phyloP scores from a whole-genome alignment of 2,329 filamentous ascomycete genomes.

The Phialophora expanda region DNA sequence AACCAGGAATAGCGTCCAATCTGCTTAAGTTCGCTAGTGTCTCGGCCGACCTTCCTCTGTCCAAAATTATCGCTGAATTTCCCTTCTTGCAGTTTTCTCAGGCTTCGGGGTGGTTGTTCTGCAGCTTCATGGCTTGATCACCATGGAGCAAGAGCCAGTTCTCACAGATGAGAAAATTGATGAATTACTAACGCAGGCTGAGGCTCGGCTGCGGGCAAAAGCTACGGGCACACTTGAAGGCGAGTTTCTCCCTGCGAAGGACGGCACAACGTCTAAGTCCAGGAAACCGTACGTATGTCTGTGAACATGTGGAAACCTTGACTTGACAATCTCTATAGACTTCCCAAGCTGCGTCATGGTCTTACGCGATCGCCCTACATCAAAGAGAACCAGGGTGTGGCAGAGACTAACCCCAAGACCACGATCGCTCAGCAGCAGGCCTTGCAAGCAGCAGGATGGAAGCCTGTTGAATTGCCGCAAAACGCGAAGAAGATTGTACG shows the following conservation, averaged over 20 bases:
- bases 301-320: slow-evolving; percentile 34
- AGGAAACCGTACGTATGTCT: slow-evolving; percentile 34
- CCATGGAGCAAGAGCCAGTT: slow-evolving; percentile 27
- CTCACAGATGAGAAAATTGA: slow-evolving; percentile 64
- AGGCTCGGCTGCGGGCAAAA: slow-evolving; percentile 57
- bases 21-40: not conserved
- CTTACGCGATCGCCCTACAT: slow-evolving; percentile 31
- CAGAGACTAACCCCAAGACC: slow-evolving; percentile 59
- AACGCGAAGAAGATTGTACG: slow-evolving; percentile 60
- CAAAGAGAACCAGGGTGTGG: slow-evolving; percentile 58
- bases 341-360: slow-evolving; percentile 36
- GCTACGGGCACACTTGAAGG: slow-evolving; percentile 35
- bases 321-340: slow-evolving; percentile 21
- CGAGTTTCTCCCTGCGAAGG: slow-evolving; percentile 28
- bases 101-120: not conserved
- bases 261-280: slow-evolving; percentile 8
- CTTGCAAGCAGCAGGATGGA: slow-evolving; percentile 54
- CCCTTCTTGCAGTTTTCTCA: not conserved
- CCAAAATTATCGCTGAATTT: not conserved
- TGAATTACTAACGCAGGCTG: slow-evolving; percentile 67
- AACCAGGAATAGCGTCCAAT: not conserved
- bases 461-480: slow-evolving; percentile 61
- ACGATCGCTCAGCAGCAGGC: slow-evolving; percentile 54
- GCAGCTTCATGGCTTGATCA: not conserved
- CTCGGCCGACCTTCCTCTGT: not conserved